Evolutionary conservation across 306 rosid genomes (phyloP), one percentile per base, ranked within the genome.

Genomic region (Vigna trinervia): DNA sequence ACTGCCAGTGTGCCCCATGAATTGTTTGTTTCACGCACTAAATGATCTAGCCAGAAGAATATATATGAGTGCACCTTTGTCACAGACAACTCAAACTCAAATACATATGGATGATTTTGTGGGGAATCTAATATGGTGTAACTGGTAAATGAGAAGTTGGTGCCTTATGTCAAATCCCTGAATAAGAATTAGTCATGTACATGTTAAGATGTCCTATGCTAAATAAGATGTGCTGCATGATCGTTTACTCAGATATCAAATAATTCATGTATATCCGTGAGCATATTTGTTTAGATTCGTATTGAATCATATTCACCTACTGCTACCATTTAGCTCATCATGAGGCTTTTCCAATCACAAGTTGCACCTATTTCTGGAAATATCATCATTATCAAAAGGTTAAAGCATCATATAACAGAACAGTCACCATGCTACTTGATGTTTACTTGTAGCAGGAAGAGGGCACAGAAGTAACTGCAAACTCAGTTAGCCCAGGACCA

Each of bases 401-500:
- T 75, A 19, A 23, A 69, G 43, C 73, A 52, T 53, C 36, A 20
- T 36, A 6, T 9, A 36, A 19, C 50, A 13, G n/a, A 46, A 47
- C 20, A 11, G 47, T 75, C 22, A 38, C 69, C 36, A 36, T 36
- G 39, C 38, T 76, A 64, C 62, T 83, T 22, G 54, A 57, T 39
- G 54, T 56, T 78, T 8, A 67, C 75, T 62, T 63, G 28, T 38
- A n/a, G 50, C 48, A 90, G 90, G 87, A 83, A 71, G 89, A 90
- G 61, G 85, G 86, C 28, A 78, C 54, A 46, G 50, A 83, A 32
- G 71, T 90, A 61, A 88, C 87, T 23, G 90, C 90, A 2, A 86
- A 88, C 73, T 80, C 95, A 28, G 52, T 86, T 62, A 90, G 83
- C 78, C 95, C 92, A 6, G 92, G 95, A 77, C 69, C 75, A 71